A percentile compares a stretch with the other conserved stretches of the same genome.
phyloP scores from a whole-genome alignment of 2,329 filamentous ascomycete genomes.

The Fusarium verticillioides region DNA sequence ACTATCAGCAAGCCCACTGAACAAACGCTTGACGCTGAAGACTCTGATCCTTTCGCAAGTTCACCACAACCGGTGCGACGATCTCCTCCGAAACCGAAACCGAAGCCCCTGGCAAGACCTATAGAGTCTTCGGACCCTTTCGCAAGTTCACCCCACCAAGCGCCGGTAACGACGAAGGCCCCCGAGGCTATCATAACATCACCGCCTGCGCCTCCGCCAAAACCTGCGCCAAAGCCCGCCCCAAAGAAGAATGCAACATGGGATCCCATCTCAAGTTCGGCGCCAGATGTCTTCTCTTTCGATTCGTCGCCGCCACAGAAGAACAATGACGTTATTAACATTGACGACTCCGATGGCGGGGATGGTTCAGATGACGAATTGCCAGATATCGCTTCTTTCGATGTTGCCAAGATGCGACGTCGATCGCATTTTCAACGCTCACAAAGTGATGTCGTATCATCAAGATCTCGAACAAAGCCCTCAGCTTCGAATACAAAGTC shows the following conservation, averaged over 20 bases:
- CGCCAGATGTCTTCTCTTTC: slow-evolving; percentile 52
- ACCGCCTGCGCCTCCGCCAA: slow-evolving; percentile 1
- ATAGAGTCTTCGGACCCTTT: slow-evolving; percentile 39
- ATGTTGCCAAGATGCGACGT: slow-evolving; percentile 47
- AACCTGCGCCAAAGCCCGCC: background rate
- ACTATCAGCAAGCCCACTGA: background rate
- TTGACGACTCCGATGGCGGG: slow-evolving; percentile 50
- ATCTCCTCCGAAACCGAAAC: background rate
- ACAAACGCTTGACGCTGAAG: background rate
- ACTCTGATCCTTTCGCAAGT: slow-evolving; percentile 51
- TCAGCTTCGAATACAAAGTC: slow-evolving; percentile 46
- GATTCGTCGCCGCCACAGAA: slow-evolving; percentile 26
- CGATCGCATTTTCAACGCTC: slow-evolving; percentile 45
- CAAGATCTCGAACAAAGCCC: slow-evolving; percentile 34
- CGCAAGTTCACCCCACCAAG: slow-evolving; percentile 21
- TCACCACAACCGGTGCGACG: slow-evolving; percentile 40
- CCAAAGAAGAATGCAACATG: slow-evolving; percentile 46
- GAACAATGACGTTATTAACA: slow-evolving; percentile 47
- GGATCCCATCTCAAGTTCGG: slow-evolving; percentile 66
- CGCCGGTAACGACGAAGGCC: background rate
- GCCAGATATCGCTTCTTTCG: slow-evolving; percentile 58
- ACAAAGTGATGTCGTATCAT: slow-evolving; percentile 46
- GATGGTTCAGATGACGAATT: slow-evolving; percentile 58
- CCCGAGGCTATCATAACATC: slow-evolving; percentile 12
- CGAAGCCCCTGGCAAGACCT: background rate